phyloP scores from a whole-genome alignment of 1,284 basidiomycete genomes.

The Austroboletus novae-zelandiae region DNA sequence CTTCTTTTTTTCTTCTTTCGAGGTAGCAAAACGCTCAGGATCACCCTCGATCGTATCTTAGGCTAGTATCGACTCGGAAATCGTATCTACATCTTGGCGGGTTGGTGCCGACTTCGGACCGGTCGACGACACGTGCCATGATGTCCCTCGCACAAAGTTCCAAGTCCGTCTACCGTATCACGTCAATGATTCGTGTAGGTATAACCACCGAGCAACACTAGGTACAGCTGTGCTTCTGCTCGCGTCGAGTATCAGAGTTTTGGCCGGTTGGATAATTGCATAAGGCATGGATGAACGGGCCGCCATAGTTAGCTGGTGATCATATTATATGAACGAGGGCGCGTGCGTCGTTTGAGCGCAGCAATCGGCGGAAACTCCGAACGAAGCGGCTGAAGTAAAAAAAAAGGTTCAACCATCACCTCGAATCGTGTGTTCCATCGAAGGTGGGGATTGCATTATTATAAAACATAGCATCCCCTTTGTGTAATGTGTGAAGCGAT shows the following conservation, averaged over 20 bases:
- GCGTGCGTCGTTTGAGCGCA: slow-evolving; percentile 23
- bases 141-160: slow-evolving; percentile 26
- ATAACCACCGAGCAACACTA: slow-evolving; percentile 11
- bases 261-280: slow-evolving; percentile 4
- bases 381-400: not conserved
- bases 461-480: not conserved
- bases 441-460: not conserved
- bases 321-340: not conserved
- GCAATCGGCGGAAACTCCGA: slow-evolving; percentile 5
- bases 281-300: slow-evolving; percentile 1
- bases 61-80: slow-evolving; percentile 9
- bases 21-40: too few relatives aligned
- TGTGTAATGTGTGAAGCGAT: too few relatives aligned
- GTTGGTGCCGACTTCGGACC: slow-evolving; percentile 7
- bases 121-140: slow-evolving; percentile 2
- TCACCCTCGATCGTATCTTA: not conserved
- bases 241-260: not conserved
- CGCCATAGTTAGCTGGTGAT: too few relatives aligned
- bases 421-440: not conserved
- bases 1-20: too few relatives aligned
- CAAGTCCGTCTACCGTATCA: slow-evolving; percentile 24
- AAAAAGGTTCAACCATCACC: not conserved
- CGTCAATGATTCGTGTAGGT: slow-evolving; percentile 26
- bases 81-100: not conserved
- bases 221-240: slow-evolving; percentile 8